These are phyloP conservation scores for Saxophila tyrrhenica DNA, from an alignment of 495 filamentous ascomycete genomes.

Conservation along the genomic window DNA sequence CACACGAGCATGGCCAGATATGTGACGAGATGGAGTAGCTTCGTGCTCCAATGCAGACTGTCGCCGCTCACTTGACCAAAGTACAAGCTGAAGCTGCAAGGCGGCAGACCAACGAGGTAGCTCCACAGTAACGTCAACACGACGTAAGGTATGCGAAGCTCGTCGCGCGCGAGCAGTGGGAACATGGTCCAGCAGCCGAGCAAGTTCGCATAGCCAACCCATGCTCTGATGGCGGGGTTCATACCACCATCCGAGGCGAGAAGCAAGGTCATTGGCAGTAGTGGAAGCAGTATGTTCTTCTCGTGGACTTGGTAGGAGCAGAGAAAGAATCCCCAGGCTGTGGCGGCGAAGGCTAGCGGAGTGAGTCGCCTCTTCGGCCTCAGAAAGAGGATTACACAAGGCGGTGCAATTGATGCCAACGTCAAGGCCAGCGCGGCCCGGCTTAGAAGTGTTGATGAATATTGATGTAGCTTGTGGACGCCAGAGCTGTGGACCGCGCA, in stretches of 20 bases:
- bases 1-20: slow-evolving; percentile 67
- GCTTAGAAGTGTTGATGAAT: slow-evolving; percentile 51
- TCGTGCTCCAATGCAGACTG: slow-evolving; percentile 41
- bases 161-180: slow-evolving; percentile 75
- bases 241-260: slow-evolving; percentile 68
- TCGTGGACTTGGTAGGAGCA: slow-evolving; percentile 98
- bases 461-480: slow-evolving; percentile 66
- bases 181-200: slow-evolving; percentile 91
- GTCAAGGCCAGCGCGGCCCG: slow-evolving; percentile 67
- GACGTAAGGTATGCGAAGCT: slow-evolving; percentile 69
- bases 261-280: slow-evolving; percentile 83
- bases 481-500: slow-evolving; percentile 66
- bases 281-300: slow-evolving; percentile 83
- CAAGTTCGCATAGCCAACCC: slow-evolving; percentile 88
- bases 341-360: slow-evolving; percentile 64
- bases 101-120: slow-evolving; percentile 77
- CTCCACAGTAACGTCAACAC: slow-evolving; percentile 80
- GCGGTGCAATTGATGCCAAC: slow-evolving; percentile 59
- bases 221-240: slow-evolving; percentile 61
- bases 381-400: slow-evolving; percentile 67
- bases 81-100: slow-evolving; percentile 59
- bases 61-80: slow-evolving; percentile 8
- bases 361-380: slow-evolving; percentile 66
- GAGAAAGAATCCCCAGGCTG: slow-evolving; percentile 93
- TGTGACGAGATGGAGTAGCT: slow-evolving; percentile 58